Conservation (phyloP, 2,329 filamentous ascomycete species). For the Laburnicola sp. region DNA sequence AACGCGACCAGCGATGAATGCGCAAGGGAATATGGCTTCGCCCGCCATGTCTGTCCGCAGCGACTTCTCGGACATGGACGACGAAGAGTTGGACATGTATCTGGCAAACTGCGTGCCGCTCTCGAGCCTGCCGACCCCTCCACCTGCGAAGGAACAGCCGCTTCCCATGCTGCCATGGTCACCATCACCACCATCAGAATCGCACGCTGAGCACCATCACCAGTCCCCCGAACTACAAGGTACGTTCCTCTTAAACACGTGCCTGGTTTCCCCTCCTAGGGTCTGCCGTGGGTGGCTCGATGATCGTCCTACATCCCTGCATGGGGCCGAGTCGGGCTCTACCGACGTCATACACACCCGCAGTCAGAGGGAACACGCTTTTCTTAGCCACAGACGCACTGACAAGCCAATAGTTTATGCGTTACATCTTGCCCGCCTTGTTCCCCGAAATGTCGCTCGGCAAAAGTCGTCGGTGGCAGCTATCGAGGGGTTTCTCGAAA, state of each 20-base stretch:
- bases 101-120: slow-evolving; percentile 45
- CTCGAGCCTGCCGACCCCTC: slow-evolving; percentile 47
- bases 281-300: neutral
- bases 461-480: slow-evolving; percentile 29
- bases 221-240: slow-evolving; percentile 32
- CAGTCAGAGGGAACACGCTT: neutral
- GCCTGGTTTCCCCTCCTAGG: slow-evolving; percentile 18
- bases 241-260: slow-evolving; percentile 24
- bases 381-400: slow-evolving; percentile 16
- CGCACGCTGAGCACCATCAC: slow-evolving; percentile 5
- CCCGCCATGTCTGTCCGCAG: slow-evolving; percentile 22
- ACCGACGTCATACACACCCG: slow-evolving; percentile 6
- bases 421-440: slow-evolving; percentile 41
- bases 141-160: slow-evolving; percentile 37
- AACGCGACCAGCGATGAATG: slow-evolving; percentile 1
- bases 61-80: slow-evolving; percentile 35
- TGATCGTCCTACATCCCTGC: slow-evolving; percentile 7
- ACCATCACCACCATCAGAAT: slow-evolving; percentile 14
- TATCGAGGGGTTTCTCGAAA: slow-evolving; percentile 35
- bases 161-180: slow-evolving; percentile 9
- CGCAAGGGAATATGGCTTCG: slow-evolving; percentile 26
- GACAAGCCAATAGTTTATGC: slow-evolving; percentile 38
- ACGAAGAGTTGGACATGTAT: slow-evolving; percentile 46
- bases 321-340: neutral
- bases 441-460: slow-evolving; percentile 39